phyloP scores from a whole-genome alignment of 2,329 filamentous ascomycete species.

The Colletotrichum acutatum region DNA sequence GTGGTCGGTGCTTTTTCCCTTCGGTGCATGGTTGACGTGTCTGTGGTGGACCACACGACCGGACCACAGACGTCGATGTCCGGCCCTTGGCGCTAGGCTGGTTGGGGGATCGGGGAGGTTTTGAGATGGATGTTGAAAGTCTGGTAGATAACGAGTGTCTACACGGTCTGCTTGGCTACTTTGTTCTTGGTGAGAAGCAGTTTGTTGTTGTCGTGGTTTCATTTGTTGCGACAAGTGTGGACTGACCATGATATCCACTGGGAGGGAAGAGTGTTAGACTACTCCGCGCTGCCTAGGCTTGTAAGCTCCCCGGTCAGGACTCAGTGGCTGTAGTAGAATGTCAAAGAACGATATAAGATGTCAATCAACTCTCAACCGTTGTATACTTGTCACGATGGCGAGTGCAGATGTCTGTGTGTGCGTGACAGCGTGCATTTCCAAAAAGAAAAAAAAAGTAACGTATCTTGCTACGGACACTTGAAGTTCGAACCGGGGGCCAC shows the following conservation, averaged over 20 bases:
- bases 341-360: no score
- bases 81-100: constrained; percentile 15
- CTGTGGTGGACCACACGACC: constrained; percentile 14
- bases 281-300: no score
- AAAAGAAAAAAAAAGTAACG: neutral
- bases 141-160: neutral
- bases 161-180: neutral
- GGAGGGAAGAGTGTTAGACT: no score
- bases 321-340: no score
- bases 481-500: neutral
- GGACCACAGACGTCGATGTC: neutral
- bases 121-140: neutral
- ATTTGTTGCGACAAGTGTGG: neutral
- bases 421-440: no score
- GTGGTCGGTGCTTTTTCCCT: constrained; percentile 2
- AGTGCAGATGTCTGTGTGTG: neutral
- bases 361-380: no score
- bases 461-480: neutral
- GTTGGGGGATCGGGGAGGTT: neutral
- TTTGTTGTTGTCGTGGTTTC: neutral
- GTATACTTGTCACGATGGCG: neutral
- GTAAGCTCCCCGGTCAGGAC: no score
- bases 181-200: no score
- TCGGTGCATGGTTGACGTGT: constrained; percentile 35
- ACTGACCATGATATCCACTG: no score